Conservation (phyloP, 345 rosid species). For the Chamaenerion angustifolium region DNA sequence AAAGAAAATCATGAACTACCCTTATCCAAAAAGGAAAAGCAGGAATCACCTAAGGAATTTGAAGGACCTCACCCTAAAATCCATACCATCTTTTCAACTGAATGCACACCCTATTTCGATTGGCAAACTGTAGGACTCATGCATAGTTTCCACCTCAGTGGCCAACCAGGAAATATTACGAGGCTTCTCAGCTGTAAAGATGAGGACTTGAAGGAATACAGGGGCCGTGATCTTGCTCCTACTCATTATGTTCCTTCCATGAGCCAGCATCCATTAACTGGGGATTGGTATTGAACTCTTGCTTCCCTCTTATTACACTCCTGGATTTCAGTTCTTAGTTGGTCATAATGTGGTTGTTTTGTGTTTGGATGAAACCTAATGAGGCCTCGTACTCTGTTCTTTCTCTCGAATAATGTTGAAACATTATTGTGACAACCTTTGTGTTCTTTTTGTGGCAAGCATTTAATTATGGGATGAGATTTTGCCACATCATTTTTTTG, state of each 20-base stretch:
- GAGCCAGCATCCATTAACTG: slow-evolving; percentile 93
- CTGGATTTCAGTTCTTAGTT: not conserved
- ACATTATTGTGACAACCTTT: too few species aligned
- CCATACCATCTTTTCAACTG: slow-evolving; percentile 88
- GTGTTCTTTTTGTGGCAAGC: too few species aligned
- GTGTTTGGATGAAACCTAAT: too few species aligned
- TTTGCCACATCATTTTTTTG: too few species aligned
- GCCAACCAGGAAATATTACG: slow-evolving; percentile 91
- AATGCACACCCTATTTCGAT: slow-evolving; percentile 85
- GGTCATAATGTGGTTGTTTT: too few species aligned
- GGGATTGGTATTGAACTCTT: slow-evolving; percentile 66
- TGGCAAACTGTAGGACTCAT: slow-evolving; percentile 97
- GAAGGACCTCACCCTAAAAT: slow-evolving; percentile 52
- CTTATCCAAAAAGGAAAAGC: slow-evolving; percentile 6
- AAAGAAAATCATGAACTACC: too few species aligned
- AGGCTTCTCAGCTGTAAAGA: slow-evolving; percentile 96
- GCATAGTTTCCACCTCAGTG: slow-evolving; percentile 82
- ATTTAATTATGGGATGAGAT: too few species aligned
- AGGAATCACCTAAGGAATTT: slow-evolving; percentile 24
- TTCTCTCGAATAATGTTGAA: too few species aligned
- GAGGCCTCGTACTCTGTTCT: too few species aligned
- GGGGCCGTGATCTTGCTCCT: slow-evolving; percentile 87
- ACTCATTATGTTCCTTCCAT: slow-evolving; percentile 97
- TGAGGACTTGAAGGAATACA: slow-evolving; percentile 56
- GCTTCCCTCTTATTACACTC: not conserved